These are phyloP conservation scores for Exophiala oligosperma DNA, from an alignment of 2,329 filamentous ascomycete species.

Conservation along the genomic window DNA sequence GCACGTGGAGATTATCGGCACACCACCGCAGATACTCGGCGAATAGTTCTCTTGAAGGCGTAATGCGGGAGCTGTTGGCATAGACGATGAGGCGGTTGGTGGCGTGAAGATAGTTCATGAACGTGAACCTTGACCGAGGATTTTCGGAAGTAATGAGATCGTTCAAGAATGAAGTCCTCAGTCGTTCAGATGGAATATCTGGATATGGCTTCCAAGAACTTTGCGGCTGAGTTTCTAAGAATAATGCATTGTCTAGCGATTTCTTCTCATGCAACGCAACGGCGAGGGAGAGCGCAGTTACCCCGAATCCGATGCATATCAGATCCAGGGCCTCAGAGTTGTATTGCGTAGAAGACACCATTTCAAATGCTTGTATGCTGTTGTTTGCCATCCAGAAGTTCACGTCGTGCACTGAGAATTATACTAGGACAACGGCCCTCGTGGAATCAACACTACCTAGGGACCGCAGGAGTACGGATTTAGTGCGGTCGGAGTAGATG, in stretches of 20 bases:
- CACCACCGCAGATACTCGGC: slow-evolving; percentile 26
- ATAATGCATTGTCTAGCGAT: slow-evolving; percentile 13
- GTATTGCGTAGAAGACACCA: background rate
- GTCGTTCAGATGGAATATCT: slow-evolving; percentile 5
- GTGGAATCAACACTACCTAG: background rate
- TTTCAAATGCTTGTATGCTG: background rate
- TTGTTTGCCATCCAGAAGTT: too few species aligned
- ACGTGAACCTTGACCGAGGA: slow-evolving; percentile 27
- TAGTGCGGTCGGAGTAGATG: too few species aligned
- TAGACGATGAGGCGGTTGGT: slow-evolving; percentile 20
- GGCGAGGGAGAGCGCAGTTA: slow-evolving; percentile 19
- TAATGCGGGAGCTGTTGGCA: slow-evolving; percentile 17
- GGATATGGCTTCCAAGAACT: slow-evolving; percentile 20
- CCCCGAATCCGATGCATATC: slow-evolving; percentile 26
- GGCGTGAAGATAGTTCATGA: slow-evolving; percentile 26
- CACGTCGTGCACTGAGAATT: too few species aligned
- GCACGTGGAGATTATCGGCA: slow-evolving; percentile 12
- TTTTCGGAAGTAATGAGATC: slow-evolving; percentile 28
- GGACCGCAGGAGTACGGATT: background rate
- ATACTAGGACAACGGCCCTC: too few species aligned
- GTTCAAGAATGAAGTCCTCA: slow-evolving; percentile 25
- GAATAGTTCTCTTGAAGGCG: slow-evolving; percentile 20
- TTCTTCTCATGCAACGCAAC: slow-evolving; percentile 24
- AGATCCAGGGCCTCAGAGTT: slow-evolving; percentile 2
- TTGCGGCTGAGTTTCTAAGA: slow-evolving; percentile 22